A percentile compares a stretch with the other conserved stretches of the same genome.
Conservation (phyloP, 106 monocot species). For the Phalaenopsis equestris region DNA sequence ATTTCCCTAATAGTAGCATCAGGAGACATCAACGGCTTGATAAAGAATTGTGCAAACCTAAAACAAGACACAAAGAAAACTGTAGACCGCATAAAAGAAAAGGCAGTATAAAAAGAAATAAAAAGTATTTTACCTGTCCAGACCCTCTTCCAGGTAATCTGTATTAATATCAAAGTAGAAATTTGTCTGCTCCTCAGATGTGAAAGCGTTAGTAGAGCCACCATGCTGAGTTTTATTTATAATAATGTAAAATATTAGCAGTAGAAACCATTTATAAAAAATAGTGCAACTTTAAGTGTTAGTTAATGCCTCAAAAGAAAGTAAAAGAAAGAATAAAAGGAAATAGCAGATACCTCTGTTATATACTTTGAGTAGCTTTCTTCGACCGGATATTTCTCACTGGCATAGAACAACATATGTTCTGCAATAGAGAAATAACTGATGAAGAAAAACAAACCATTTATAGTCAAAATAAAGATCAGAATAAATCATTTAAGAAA, state of each 20-base stretch:
- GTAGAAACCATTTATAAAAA: background rate
- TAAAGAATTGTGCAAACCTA: constrained; percentile 95
- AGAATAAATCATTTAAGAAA: constrained; percentile 1
- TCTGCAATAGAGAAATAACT: constrained; percentile 44
- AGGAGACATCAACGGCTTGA: constrained; percentile 82
- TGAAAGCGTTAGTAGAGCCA: constrained; percentile 84
- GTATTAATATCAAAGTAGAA: constrained; percentile 87
- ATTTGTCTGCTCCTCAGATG: constrained; percentile 65
- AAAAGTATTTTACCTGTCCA: constrained; percentile 57
- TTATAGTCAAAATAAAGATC: background rate
- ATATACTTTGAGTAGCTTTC: constrained; percentile 92
- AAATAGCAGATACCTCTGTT: constrained; percentile 51
- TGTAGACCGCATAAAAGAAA: constrained; percentile 8
- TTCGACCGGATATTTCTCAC: constrained; percentile 95
- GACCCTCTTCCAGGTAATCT: constrained; percentile 69
- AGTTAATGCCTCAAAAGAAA: background rate
- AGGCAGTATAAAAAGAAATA: background rate
- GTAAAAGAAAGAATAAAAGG: background rate
- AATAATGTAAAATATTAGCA: constrained; percentile 1
- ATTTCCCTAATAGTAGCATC: constrained; percentile 96
- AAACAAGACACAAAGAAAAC: constrained; percentile 10
- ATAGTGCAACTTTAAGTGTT: background rate
- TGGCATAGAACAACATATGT: constrained; percentile 98
- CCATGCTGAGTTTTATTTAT: constrained; percentile 55
- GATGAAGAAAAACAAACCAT: background rate